Conservation (phyloP, 140 eudicot genomes). For the Anethum foeniculum region DNA sequence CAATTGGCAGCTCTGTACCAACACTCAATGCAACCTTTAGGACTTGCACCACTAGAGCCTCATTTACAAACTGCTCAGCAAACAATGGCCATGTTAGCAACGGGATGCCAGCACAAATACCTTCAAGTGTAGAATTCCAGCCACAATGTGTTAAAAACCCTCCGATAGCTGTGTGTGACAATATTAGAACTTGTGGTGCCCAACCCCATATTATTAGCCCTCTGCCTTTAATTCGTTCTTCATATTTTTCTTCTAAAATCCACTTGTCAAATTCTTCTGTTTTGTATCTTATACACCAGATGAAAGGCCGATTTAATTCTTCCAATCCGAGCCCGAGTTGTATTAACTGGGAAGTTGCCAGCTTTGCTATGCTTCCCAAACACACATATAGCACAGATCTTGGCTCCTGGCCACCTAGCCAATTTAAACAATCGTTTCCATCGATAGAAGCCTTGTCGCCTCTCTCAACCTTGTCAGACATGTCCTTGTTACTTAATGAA, state of each 20-base stretch:
- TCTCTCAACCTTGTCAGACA: conserved; percentile 35
- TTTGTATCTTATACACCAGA: conserved; percentile 26
- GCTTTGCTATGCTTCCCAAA: conserved; percentile 38
- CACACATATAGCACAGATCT: conserved; percentile 42
- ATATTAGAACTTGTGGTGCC: conserved; percentile 47
- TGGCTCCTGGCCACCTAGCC: conserved; percentile 29
- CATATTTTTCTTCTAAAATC: conserved; percentile 35
- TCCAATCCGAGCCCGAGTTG: conserved; percentile 47
- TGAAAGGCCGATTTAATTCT: conserved; percentile 27
- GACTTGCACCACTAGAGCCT: conserved; percentile 30
- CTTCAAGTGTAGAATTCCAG: conserved; percentile 53
- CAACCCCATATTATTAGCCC: conserved; percentile 38
- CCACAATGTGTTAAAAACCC: conserved; percentile 55
- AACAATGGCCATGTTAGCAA: conserved; percentile 51
- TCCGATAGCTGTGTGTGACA: conserved; percentile 41
- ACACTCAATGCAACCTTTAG: conserved; percentile 28
- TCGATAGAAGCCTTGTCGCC: conserved; percentile 31
- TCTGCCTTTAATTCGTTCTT: conserved; percentile 36
- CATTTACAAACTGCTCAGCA: conserved; percentile 43
- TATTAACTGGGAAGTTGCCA: conserved; percentile 12
- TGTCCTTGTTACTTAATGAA: conserved; percentile 34
- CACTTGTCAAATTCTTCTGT: conserved; percentile 30
- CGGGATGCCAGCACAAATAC: conserved; percentile 36
- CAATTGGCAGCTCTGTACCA: conserved; percentile 29
- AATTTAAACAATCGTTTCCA: conserved; percentile 21